Conservation (phyloP, 176 grass and related monocot genomes). For the Pharus latifolius region DNA sequence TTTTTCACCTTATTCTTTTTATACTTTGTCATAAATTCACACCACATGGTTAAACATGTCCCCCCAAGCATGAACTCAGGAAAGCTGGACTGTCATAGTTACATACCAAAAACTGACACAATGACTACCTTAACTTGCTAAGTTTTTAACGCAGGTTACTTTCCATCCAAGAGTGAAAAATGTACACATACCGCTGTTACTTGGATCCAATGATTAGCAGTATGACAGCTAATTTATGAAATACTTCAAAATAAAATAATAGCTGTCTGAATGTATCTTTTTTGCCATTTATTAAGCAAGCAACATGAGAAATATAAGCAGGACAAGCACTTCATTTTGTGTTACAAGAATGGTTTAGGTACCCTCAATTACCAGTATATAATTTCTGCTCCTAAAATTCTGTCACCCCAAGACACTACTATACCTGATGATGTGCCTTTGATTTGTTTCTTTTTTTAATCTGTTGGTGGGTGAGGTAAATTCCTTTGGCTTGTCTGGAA, state of each 20-base stretch:
- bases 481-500: neutral
- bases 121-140: neutral
- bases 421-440: no score
- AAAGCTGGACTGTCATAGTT: neutral
- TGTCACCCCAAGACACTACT: neutral
- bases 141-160: neutral
- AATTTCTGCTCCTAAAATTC: neutral
- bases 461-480: neutral
- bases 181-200: no score
- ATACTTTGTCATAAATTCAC: neutral
- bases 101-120: neutral
- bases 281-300: no score
- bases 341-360: no score
- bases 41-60: neutral
- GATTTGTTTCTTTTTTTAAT: neutral
- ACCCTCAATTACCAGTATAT: no score
- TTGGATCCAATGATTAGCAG: neutral
- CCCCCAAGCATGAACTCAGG: neutral
- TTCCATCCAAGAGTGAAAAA: no score
- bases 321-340: no score
- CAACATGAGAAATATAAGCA: no score
- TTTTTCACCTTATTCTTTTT: constrained; percentile 16
- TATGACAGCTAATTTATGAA: neutral
- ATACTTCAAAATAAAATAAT: neutral
- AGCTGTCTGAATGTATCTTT: no score